phyloP scores from a whole-genome alignment of 768 basidiomycete genomes.

The Rhizopogon roseolus region DNA sequence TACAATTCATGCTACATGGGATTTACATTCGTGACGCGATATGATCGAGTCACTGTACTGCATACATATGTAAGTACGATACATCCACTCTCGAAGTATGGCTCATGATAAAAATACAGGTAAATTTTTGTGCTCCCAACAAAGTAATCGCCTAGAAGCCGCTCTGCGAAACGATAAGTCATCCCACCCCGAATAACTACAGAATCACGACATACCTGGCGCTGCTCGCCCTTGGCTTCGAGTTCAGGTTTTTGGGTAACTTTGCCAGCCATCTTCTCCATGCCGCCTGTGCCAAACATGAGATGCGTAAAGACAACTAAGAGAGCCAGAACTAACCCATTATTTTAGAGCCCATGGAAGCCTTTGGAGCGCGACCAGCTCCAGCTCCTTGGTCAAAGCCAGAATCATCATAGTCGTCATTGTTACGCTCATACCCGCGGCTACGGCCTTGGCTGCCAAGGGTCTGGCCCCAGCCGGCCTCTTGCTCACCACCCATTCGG shows the following conservation, averaged over 20 bases:
- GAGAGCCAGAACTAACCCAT: not conserved
- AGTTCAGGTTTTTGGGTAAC: not conserved
- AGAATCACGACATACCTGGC: not conserved
- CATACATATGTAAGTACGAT: not conserved
- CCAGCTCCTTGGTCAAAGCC: not conserved
- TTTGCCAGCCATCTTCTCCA: conserved; percentile 8
- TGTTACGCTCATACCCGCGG: conserved; percentile 8
- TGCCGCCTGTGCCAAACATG: not conserved
- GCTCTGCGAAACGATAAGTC: not conserved
- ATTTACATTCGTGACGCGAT: too few relatives aligned
- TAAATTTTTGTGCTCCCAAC: not conserved
- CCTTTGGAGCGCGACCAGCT: not conserved
- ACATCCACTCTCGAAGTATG: not conserved
- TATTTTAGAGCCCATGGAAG: not conserved
- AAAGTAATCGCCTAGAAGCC: not conserved
- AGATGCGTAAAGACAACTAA: not conserved
- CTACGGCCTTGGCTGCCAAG: not conserved
- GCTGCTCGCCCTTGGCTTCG: conserved; percentile 3
- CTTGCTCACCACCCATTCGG: not conserved
- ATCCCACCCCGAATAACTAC: not conserved
- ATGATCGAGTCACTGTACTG: too few relatives aligned
- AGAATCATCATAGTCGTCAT: conserved; percentile 7
- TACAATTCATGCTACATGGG: too few relatives aligned
- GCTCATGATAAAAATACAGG: not conserved
- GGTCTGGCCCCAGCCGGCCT: not conserved